Evolutionary conservation across 2,329 filamentous ascomycete genomes (phyloP).

Genomic region (Nigrograna mackinnonii): DNA sequence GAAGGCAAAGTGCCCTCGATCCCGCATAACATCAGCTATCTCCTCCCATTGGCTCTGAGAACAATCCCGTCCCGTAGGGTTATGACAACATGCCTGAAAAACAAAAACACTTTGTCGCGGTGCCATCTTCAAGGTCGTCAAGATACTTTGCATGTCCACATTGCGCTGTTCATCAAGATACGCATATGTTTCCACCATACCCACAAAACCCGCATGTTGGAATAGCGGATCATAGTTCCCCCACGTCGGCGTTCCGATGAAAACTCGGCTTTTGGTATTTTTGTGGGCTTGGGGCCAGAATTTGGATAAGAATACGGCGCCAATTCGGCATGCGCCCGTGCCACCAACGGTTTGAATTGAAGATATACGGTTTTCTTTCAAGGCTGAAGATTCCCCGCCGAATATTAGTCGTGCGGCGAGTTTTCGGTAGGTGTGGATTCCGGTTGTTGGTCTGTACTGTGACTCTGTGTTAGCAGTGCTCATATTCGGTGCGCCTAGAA

Average conservation of each 20-base stretch:
- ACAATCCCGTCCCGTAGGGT: neutral
- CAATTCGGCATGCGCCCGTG: neutral
- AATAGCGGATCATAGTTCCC: neutral
- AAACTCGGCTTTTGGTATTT: neutral
- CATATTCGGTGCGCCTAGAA: too few species aligned
- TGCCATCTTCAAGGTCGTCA: neutral
- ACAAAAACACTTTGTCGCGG: neutral
- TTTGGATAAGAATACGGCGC: neutral
- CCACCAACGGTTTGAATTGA: neutral
- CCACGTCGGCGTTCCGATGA: neutral
- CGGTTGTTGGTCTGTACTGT: neutral
- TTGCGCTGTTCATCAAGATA: neutral
- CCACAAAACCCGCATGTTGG: neutral
- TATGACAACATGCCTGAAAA: neutral
- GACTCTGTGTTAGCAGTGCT: too few species aligned
- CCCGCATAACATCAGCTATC: neutral
- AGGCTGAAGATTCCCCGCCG: too few species aligned
- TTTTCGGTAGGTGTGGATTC: neutral
- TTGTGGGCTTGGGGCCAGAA: too few species aligned
- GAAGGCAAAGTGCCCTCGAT: neutral
- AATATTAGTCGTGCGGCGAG: too few species aligned
- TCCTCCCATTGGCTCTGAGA: neutral
- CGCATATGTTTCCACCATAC: neutral
- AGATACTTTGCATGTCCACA: neutral
- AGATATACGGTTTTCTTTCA: too few species aligned